These are phyloP conservation scores for Pyrenopolyporus hunteri DNA, from an alignment of 495 filamentous ascomycete species.

Conservation along the genomic window DNA sequence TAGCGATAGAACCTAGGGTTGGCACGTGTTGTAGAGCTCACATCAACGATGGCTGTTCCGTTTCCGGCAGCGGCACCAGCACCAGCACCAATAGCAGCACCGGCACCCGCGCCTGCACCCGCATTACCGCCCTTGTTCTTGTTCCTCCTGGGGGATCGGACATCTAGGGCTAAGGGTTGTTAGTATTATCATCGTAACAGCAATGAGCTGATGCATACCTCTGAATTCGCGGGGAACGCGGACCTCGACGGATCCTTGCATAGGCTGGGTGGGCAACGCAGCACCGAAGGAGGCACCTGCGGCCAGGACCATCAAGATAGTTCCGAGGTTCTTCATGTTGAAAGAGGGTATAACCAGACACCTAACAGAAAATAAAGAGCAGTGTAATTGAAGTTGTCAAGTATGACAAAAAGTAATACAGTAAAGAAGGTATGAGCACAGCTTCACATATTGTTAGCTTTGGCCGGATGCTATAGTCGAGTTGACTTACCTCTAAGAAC, in stretches of 20 bases:
- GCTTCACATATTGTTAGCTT: constrained; percentile 35
- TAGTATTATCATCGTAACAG: not conserved
- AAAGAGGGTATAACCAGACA: constrained; percentile 37
- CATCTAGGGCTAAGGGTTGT: constrained; percentile 19
- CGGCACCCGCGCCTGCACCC: constrained; percentile 6
- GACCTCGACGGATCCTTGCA: not conserved
- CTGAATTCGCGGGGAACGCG: constrained; percentile 9
- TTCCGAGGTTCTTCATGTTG: constrained; percentile 51
- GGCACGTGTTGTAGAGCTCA: too few relatives aligned
- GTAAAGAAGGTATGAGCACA: constrained; percentile 48
- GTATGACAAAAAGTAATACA: constrained; percentile 23
- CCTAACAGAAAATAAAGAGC: constrained; percentile 34
- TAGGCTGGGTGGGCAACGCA: constrained; percentile 36
- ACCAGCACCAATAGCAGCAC: not conserved
- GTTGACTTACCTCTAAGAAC: constrained; percentile 43
- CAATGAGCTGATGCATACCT: constrained; percentile 11
- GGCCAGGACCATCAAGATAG: constrained; percentile 45
- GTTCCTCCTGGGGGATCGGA: constrained; percentile 30
- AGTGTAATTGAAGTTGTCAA: constrained; percentile 28
- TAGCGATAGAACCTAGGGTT: too few relatives aligned
- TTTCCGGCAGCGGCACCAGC: constrained; percentile 23
- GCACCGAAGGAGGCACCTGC: constrained; percentile 43
- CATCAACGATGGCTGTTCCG: too few relatives aligned
- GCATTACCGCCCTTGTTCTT: constrained; percentile 2
- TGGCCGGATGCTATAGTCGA: constrained; percentile 7